phyloP scores from a whole-genome alignment of 1,139 yeast genomes.

The Sugiyamaella sp. region DNA sequence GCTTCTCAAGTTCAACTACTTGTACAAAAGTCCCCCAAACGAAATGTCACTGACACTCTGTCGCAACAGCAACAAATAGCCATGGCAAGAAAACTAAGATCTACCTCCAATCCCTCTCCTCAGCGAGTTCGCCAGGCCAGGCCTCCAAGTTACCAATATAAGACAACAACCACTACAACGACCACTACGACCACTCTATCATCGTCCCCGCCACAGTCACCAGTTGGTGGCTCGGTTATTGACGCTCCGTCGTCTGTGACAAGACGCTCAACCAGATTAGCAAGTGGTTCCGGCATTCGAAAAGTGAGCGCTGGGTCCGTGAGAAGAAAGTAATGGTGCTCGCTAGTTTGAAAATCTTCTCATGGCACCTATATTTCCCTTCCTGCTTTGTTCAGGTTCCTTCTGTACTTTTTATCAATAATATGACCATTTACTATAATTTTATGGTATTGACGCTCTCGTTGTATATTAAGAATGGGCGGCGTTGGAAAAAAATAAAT shows the following conservation, averaged over 20 bases:
- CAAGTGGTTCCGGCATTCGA: conserved; percentile 29
- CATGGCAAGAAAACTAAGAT: conserved; percentile 33
- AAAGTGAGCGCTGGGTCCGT: conserved; percentile 45
- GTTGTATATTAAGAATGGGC: too few relatives aligned
- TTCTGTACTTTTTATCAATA: not conserved
- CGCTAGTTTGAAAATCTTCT: not conserved
- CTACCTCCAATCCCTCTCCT: conserved; percentile 34
- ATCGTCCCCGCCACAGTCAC: conserved; percentile 26
- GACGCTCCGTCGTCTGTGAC: conserved; percentile 13
- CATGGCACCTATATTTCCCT: too few relatives aligned
- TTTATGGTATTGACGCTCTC: too few relatives aligned
- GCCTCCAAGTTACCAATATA: conserved; percentile 27
- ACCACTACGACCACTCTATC: conserved; percentile 32
- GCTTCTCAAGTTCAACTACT: conserved; percentile 3
- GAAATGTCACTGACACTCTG: conserved; percentile 27
- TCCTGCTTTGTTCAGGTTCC: too few relatives aligned
- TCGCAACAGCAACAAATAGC: conserved; percentile 29
- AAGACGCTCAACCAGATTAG: conserved; percentile 31
- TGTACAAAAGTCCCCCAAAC: conserved; percentile 17
- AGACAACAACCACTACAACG: conserved; percentile 33
- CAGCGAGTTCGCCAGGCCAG: conserved; percentile 26
- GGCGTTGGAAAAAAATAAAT: too few relatives aligned
- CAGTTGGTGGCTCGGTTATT: conserved; percentile 8
- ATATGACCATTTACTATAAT: not conserved
- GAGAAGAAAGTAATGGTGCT: conserved; percentile 9